These are phyloP conservation scores for Oryza glaberrima DNA, from an alignment of 176 grass and related monocot species.

Conservation along the genomic window DNA sequence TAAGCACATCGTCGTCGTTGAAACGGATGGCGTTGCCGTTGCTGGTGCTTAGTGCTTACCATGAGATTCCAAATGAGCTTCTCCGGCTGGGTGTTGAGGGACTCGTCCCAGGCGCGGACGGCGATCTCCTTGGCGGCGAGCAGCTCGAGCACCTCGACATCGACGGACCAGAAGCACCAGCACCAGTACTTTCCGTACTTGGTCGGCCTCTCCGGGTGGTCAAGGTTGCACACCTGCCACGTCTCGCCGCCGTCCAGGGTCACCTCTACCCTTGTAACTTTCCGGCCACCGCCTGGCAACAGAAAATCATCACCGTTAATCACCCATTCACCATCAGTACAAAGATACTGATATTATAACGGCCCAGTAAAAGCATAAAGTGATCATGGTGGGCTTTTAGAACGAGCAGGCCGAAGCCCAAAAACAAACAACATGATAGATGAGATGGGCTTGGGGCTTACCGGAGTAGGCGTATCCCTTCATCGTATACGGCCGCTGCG, in stretches of 20 bases:
- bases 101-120: constrained; percentile 87
- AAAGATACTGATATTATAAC: neutral
- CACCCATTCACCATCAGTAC: too few relatives aligned
- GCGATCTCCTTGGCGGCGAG: constrained; percentile 82
- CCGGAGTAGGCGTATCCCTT: constrained; percentile 90
- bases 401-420: neutral
- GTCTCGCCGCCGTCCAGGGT: constrained; percentile 78
- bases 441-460: constrained; percentile 28
- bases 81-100: constrained; percentile 80
- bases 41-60: constrained; percentile 27
- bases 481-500: constrained; percentile 59
- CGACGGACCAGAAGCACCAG: constrained; percentile 95
- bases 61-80: constrained; percentile 89
- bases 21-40: too few relatives aligned
- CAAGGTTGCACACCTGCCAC: constrained; percentile 61
- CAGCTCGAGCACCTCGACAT: constrained; percentile 67
- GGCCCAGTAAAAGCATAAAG: neutral
- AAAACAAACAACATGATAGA: neutral
- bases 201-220: constrained; percentile 68
- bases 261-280: constrained; percentile 81
- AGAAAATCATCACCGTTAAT: neutral
- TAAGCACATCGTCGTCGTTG: neutral
- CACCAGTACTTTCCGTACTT: constrained; percentile 94
- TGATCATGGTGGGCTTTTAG: neutral
- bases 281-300: constrained; percentile 68